A percentile compares a stretch with the other conserved stretches of the same genome.
These are phyloP conservation scores for Trapa incisa DNA, from an alignment of 345 rosid genomes.

Conservation along the genomic window DNA sequence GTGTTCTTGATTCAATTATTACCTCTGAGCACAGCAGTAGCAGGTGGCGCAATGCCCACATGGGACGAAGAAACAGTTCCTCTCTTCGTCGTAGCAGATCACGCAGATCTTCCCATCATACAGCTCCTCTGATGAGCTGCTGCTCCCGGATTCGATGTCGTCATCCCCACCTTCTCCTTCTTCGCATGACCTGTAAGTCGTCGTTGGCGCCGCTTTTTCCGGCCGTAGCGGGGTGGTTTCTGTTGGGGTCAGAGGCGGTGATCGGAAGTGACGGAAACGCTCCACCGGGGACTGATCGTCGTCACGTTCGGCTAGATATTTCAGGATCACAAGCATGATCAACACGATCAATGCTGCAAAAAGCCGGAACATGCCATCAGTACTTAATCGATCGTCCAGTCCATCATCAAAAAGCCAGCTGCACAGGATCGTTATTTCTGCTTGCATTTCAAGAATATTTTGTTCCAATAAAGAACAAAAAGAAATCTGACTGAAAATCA, in stretches of 20 bases:
- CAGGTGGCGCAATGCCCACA: conserved; percentile 55
- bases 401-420: too few relatives aligned
- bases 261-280: background rate
- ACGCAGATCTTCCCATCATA: conserved; percentile 40
- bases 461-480: too few relatives aligned
- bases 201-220: conserved; percentile 8
- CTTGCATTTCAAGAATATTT: too few relatives aligned
- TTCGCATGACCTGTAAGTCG: conserved; percentile 26
- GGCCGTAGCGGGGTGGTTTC: conserved; percentile 19
- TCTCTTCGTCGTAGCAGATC: conserved; percentile 45
- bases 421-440: too few relatives aligned
- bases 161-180: conserved; percentile 12
- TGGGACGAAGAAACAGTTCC: conserved; percentile 51
- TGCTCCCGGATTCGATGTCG: conserved; percentile 23
- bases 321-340: conserved; percentile 16
- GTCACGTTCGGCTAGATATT: conserved; percentile 18
- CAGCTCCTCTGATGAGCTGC: conserved; percentile 33
- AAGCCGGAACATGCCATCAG: background rate
- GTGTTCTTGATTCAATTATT: background rate
- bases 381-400: background rate
- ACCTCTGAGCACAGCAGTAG: conserved; percentile 46
- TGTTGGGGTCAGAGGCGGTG: background rate
- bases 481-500: too few relatives aligned
- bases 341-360: conserved; percentile 20
- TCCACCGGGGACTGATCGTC: conserved; percentile 2